Evolutionary conservation across 495 filamentous ascomycete species (phyloP), one percentile per base, ranked within the genome.

Genomic region (Aspergillus diversus): DNA sequence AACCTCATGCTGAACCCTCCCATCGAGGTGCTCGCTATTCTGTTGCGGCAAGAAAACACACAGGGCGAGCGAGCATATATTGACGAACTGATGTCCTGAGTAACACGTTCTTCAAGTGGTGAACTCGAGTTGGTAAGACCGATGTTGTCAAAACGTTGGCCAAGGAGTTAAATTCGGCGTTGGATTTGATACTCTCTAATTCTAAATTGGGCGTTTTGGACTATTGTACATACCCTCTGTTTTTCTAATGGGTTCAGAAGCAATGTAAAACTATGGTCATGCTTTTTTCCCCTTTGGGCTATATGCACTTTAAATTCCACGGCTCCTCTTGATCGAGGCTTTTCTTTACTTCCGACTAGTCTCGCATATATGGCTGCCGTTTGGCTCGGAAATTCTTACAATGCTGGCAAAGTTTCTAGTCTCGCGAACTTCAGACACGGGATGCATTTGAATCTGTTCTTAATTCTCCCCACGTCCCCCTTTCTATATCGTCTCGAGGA

Each of bases 11-110:
- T 99, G 53, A 83, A 91, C 42, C 96, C 96, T 0, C 95, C 96
- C 1, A 81, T 97, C 35, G 93, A 97, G 73, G 92, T 98, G n/a
- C 80, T 97, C 4, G 90, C 92, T 0, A 90, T 97, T 27, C 71
- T 97, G 42, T 67, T 96, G 58, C 89, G 85, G 70, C 86, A 94
- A 64, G 76, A 84, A 7, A 79, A 78, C 39, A 80, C 82, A 7
- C 69, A 70, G 15, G 77, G 67, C 9, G 71, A 97, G 73, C 77
- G 79, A 63, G 90, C 93, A 35, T 85, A 92, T 74, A 86, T 97
- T 56, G 95, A 97, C 74, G 88, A 91, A 70, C 69, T 96, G 65
- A 80, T 97, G 81, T 79, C 77, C 42, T 80, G 65, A 75, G 16
- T 43, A 15, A 11, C 11, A 33, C 39, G 11, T 43, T 15, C n/a